phyloP scores from a whole-genome alignment of 2,329 filamentous ascomycete genomes.

The Ceratocystis eucalypticola region DNA sequence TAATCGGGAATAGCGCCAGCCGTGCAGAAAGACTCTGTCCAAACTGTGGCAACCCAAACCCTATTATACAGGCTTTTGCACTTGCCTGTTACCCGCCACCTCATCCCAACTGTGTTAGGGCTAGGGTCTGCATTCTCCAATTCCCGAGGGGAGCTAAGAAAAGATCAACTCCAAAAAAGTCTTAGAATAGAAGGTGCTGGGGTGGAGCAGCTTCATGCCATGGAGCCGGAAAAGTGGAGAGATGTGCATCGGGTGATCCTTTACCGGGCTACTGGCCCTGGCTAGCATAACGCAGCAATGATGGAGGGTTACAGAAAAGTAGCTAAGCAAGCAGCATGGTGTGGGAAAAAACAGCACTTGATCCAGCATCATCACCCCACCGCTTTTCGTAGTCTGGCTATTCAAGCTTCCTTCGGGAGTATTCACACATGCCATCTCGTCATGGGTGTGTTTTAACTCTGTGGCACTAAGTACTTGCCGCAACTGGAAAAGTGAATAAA shows the following conservation, averaged over 20 bases:
- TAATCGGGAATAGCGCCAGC: background rate
- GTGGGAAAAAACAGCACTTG: background rate
- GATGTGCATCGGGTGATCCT: background rate
- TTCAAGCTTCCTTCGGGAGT: background rate
- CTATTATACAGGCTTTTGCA: background rate
- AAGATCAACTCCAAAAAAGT: background rate
- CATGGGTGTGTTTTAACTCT: background rate
- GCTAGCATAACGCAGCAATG: background rate
- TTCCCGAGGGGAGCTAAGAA: background rate
- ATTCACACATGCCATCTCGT: background rate
- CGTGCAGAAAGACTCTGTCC: background rate
- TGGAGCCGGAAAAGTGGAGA: background rate
- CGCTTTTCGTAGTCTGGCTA: background rate
- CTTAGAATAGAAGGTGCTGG: background rate
- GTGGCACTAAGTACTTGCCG: background rate
- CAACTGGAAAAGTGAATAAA: background rate
- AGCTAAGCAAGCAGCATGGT: background rate
- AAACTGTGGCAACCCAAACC: background rate
- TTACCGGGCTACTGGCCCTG: background rate
- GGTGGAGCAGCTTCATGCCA: background rate
- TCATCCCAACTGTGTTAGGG: background rate
- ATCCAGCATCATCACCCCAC: background rate
- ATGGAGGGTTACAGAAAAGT: background rate
- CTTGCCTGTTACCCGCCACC: background rate
- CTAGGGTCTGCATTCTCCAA: background rate